Conservation (phyloP, 1,284 basidiomycete species). For the Xanthoconium separans region DNA sequence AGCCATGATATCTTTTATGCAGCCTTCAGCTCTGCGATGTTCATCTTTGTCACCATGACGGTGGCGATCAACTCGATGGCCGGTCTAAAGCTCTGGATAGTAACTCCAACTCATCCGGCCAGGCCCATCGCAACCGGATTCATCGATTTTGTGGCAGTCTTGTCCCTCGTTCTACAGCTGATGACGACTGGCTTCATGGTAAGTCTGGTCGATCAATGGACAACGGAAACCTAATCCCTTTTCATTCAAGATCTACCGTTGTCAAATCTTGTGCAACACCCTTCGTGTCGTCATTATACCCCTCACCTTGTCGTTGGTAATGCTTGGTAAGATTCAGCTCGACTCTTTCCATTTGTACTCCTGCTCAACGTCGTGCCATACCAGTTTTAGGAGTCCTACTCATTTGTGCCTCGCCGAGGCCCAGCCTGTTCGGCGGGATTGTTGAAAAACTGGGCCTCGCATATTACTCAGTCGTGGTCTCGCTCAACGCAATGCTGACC, state of each 20-base stretch:
- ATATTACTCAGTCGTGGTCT: constrained; percentile 4
- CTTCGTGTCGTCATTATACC: constrained; percentile 2
- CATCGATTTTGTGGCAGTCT: neutral
- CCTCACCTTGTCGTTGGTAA: constrained; percentile 8
- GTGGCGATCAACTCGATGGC: neutral
- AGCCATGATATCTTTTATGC: constrained; percentile 1
- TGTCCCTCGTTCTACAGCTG: neutral
- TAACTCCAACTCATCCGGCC: neutral
- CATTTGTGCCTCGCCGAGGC: neutral
- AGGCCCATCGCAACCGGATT: neutral
- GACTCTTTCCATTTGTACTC: no score
- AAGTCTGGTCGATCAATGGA: neutral
- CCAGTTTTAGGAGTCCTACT: constrained; percentile 6
- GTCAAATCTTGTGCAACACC: constrained; percentile 1
- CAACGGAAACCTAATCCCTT: neutral
- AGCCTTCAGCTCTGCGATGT: constrained; percentile 6
- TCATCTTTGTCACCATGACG: constrained; percentile 1
- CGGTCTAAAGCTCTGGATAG: neutral
- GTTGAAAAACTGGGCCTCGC: neutral
- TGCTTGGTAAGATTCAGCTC: constrained; percentile 5
- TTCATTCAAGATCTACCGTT: neutral
- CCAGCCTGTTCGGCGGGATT: neutral
- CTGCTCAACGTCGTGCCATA: neutral
- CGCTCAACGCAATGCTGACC: constrained; percentile 4
- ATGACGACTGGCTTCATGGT: constrained; percentile 13